Base-by-base conservation (phyloP, 202 grass and related monocot genomes). In the Cymbopogon flexuosus region DNA sequence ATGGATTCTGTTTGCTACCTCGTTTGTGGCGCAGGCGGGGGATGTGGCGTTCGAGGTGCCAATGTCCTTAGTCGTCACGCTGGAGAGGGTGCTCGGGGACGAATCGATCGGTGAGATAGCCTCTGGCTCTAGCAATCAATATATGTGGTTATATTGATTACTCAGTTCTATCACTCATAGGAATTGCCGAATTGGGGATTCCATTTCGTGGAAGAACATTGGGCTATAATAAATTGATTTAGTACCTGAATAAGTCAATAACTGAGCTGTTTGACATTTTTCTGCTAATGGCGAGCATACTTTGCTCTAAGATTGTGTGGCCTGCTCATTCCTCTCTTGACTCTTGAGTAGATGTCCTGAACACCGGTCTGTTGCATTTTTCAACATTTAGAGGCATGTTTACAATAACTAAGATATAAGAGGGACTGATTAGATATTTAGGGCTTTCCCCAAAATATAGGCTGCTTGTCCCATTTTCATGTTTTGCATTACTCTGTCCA, bases 1-100 rank as follows among this genome's bases (percentile, higher is more conserved):
- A 41, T 76, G 49, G 5, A 57, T 68, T 23, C 24, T 73, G 46
- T 13, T 51, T 35, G 65, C n/a, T 16, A 5, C n/a, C 19, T 46
- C 13, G 13, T 65, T 70, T 34, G 34, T 63, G 63, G 43, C 6
- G 33, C 90, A 99, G 96, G 90, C 70, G 5, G 92, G 92, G 42
- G 96, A 99, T 93, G 88, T 93, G 58, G 96, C 84, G 24, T 99
- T 95, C 70, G 88, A 80, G 54, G 84, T 99, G 73, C 96, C 96
- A 24, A 99, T 93, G 79, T 93, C 88, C 36, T 74, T 95, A 14
- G 90, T 93, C 7, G 96, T 99, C 30, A 99, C 96, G 1, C 84
- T 99, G 61, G 96, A 99, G 70, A 70, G 90, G 64, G 96, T 99
- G 63, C 79, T 99, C 1, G 96, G 96, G 59, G 91, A 99, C 42